Evolutionary conservation across 495 filamentous ascomycete genomes (phyloP).

Genomic region (Viridothelium virens): DNA sequence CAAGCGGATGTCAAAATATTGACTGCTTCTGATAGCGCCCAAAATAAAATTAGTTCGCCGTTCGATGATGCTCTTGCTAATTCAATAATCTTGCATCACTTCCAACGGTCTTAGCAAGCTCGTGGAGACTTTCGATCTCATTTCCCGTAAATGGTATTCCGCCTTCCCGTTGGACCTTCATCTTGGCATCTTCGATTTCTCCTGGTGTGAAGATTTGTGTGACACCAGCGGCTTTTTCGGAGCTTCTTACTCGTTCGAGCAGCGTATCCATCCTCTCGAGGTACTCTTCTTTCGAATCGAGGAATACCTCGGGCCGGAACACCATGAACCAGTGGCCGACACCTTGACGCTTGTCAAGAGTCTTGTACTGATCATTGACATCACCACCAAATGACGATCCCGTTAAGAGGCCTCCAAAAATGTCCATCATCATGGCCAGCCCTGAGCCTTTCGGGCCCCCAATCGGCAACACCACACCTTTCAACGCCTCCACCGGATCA

Average conservation of each 20-base stretch:
- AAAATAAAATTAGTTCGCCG: no score
- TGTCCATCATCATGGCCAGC: constrained; percentile 35
- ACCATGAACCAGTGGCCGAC: constrained; percentile 34
- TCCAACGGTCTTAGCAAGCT: constrained; percentile 8
- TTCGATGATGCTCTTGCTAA: not conserved
- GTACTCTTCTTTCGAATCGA: constrained; percentile 24
- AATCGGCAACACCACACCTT: constrained; percentile 30
- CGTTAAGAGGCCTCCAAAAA: constrained; percentile 29
- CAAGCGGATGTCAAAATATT: no score
- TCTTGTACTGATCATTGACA: constrained; percentile 30
- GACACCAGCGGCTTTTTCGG: constrained; percentile 12
- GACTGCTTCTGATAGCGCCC: no score
- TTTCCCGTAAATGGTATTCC: constrained; percentile 6
- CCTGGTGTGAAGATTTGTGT: constrained; percentile 8
- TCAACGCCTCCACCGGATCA: constrained; percentile 27
- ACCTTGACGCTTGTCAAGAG: constrained; percentile 19
- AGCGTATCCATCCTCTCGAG: constrained; percentile 13
- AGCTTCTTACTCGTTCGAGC: constrained; percentile 6
- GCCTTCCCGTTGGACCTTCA: not conserved
- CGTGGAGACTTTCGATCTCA: constrained; percentile 11
- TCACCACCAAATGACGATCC: constrained; percentile 32
- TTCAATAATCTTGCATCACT: not conserved
- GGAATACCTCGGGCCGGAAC: constrained; percentile 32
- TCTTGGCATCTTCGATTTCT: constrained; percentile 9
- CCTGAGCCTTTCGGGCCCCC: constrained; percentile 37